Base-by-base conservation (phyloP, 176 grass and related monocot genomes). In the Raddia guianensis region DNA sequence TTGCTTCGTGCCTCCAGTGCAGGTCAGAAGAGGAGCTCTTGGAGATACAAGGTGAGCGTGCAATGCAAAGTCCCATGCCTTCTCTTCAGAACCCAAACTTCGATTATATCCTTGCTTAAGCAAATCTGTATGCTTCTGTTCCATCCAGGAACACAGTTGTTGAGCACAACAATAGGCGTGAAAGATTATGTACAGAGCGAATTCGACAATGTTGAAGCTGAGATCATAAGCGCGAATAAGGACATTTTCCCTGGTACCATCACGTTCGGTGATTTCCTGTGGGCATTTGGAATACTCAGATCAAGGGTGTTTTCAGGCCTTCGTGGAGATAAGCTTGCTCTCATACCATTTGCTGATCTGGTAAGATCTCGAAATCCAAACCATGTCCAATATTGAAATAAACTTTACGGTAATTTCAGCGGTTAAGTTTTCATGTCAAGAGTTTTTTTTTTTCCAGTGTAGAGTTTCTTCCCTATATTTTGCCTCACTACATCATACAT, bases 21-120 rank as follows among this genome's bases (percentile, higher is more conserved):
- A 99, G 92, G 96, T 91, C 96, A 82, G 96, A 95, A 86, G 86
- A 95, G 75, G 96, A 99, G 96, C 90, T 99, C 72, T 78, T 78
- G 72, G 88, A 93, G 84, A 99, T 95, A 78, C 89, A 99, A 88
- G 96, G 96, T 95, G 76, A 50, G 73, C 19, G 0, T 37, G 42
- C 61, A 56, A 77, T 48, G 9, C 27, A 58, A 67, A 56, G 81
- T 15, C 18, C 27, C n/a, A 72, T 11, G 21, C 8, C 5, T 49
- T 58, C 5, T 4, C 4, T 20, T 68, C 1, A 44, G 27, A 14
- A 79, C 14, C 56, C 1, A n/a, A 56, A 6, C 4, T 33, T 46
- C n/a, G 14, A 35, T 62, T 35, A 55, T 20, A 42, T 72, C 8
- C 50, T 65, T 9, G 45, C 51, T 60, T 8, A 21, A 16, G 48